These are phyloP conservation scores for Alternaria sp. DNA, from an alignment of 2,329 filamentous ascomycete species.

Conservation along the genomic window DNA sequence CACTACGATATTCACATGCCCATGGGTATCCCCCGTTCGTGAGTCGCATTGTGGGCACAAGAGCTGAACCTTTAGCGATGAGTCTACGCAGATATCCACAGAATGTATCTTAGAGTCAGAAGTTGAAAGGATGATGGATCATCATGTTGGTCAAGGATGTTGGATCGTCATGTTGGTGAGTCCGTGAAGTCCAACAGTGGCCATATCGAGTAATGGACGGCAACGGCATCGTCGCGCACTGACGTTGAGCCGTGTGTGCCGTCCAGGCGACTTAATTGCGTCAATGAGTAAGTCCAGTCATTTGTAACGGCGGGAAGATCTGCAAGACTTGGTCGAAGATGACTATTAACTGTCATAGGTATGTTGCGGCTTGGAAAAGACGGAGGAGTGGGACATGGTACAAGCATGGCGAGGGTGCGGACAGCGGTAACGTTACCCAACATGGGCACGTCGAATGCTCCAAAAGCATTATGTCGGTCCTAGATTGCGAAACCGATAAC, in stretches of 20 bases:
- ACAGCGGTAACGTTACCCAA: not conserved
- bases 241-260: not conserved
- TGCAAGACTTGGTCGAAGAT: too few relatives aligned
- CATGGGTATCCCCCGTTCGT: too few relatives aligned
- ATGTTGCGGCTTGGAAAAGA: not conserved
- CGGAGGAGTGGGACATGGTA: not conserved
- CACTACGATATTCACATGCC: too few relatives aligned
- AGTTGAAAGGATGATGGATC: too few relatives aligned
- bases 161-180: not conserved
- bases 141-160: not conserved
- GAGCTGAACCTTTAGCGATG: too few relatives aligned
- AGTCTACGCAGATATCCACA: too few relatives aligned
- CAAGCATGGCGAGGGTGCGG: too few relatives aligned
- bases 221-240: not conserved
- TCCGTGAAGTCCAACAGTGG: not conserved
- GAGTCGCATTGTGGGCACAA: too few relatives aligned
- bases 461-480: too few relatives aligned
- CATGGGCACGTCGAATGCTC: too few relatives aligned
- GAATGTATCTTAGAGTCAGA: not conserved
- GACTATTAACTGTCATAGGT: not conserved
- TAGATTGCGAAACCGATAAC: not conserved
- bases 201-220: not conserved
- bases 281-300: too few relatives aligned
- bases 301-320: too few relatives aligned
- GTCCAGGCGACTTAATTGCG: fast-evolving